Percentiles rank a stretch among this genome's conserved stretches.
These are phyloP conservation scores for Pythium brachiatum DNA, from an alignment of 352 stramenopile genomes.

Conservation along the genomic window DNA sequence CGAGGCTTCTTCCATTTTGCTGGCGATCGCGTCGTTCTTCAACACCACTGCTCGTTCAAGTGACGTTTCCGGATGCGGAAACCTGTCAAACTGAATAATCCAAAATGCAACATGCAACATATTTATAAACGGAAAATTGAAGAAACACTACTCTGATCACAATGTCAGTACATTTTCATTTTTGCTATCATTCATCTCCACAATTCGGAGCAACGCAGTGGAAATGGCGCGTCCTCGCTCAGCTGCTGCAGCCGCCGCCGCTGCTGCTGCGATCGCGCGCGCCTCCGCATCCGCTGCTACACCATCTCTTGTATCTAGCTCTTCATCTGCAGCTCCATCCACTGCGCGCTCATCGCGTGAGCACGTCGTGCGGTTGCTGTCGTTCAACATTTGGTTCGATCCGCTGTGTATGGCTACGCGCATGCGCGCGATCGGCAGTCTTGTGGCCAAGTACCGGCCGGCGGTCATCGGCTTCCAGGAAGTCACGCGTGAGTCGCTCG, in stretches of 20 bases:
- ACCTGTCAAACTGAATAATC: slow-evolving; percentile 4
- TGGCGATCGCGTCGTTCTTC: slow-evolving; percentile 9
- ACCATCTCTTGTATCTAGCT: background rate
- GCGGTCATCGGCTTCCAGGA: slow-evolving; percentile 79
- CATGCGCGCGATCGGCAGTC: slow-evolving; percentile 55
- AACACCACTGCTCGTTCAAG: background rate
- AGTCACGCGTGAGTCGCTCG: slow-evolving; percentile 59
- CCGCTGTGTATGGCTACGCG: slow-evolving; percentile 49
- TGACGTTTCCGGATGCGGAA: slow-evolving; percentile 20
- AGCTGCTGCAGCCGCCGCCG: slow-evolving; percentile 15
- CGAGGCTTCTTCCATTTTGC: background rate
- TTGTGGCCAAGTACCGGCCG: slow-evolving; percentile 50
- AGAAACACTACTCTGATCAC: background rate
- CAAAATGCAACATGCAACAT: background rate
- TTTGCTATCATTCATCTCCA: background rate
- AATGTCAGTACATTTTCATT: background rate
- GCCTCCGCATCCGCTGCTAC: background rate
- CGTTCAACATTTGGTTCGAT: slow-evolving; percentile 81
- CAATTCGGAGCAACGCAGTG: no score
- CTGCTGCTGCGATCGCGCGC: slow-evolving; percentile 22
- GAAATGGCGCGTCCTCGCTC: slow-evolving; percentile 9
- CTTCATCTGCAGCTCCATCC: background rate
- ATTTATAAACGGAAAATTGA: slow-evolving; percentile 1
- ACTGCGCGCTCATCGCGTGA: slow-evolving; percentile 2
- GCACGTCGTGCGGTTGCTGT: slow-evolving; percentile 52